Evolutionary conservation across 2,329 filamentous ascomycete genomes (phyloP).

Genomic region (Pyricularia sp.): DNA sequence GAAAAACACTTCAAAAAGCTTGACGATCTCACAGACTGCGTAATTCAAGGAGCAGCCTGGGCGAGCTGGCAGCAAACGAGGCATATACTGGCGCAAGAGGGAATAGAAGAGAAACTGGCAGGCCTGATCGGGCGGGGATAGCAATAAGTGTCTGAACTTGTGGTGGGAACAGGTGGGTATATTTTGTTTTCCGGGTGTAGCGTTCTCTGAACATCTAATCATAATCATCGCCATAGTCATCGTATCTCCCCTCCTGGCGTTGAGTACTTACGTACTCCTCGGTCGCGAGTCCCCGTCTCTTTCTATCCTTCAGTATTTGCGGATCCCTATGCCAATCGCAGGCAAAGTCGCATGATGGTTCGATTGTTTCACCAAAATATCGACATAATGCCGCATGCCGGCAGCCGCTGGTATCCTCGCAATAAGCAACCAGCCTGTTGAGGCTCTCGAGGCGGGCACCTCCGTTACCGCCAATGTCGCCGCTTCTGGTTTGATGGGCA

Average conservation of each 20-base stretch:
- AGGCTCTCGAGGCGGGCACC: conserved; percentile 49
- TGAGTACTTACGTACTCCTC: conserved; percentile 54
- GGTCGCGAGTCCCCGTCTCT: conserved; percentile 40
- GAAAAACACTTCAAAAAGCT: conserved; percentile 38
- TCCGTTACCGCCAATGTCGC: conserved; percentile 24
- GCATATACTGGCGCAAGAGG: conserved; percentile 16
- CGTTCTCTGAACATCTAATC: background rate
- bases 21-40: conserved; percentile 69
- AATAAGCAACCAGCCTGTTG: conserved; percentile 61
- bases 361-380: conserved; percentile 58
- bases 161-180: background rate
- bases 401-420: conserved; percentile 61
- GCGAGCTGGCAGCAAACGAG: conserved; percentile 59
- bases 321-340: conserved; percentile 69
- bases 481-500: conserved; percentile 11
- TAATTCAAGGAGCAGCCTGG: conserved; percentile 68
- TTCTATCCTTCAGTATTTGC: conserved; percentile 41
- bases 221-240: conserved; percentile 38
- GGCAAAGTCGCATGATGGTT: conserved; percentile 55
- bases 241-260: conserved; percentile 43
- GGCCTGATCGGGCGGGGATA: background rate
- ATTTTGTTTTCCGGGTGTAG: background rate
- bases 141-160: background rate
- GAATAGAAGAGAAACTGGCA: conserved; percentile 6
- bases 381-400: conserved; percentile 61